These are phyloP conservation scores for Arxiozyma slooffiae DNA, from an alignment of 1,139 yeast species.

Conservation along the genomic window DNA sequence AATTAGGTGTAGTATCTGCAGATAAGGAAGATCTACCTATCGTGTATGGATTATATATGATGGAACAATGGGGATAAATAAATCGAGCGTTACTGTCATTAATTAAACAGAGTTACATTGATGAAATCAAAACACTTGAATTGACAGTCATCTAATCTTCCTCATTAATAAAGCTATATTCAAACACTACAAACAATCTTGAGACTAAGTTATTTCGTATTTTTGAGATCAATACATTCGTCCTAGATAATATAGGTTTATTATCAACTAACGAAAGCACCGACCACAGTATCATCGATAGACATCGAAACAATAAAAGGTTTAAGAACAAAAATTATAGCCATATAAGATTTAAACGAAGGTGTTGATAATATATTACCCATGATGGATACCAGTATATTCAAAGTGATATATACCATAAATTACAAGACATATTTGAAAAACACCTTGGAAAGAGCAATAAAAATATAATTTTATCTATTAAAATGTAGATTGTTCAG, in stretches of 20 bases:
- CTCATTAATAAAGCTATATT: not conserved
- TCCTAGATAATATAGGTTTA: constrained; percentile 74
- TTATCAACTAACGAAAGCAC: constrained; percentile 33
- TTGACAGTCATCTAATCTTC: not conserved
- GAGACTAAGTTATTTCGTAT: constrained; percentile 20
- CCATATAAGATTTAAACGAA: constrained; percentile 27
- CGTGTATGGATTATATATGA: constrained; percentile 63
- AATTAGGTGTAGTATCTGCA: constrained; percentile 37
- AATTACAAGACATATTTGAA: constrained; percentile 13
- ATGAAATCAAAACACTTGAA: not conserved
- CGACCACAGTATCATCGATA: constrained; percentile 6
- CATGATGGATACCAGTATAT: constrained; percentile 8
- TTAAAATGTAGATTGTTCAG: not conserved
- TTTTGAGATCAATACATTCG: constrained; percentile 29
- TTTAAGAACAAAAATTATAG: constrained; percentile 35
- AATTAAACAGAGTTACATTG: not conserved
- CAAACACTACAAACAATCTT: not conserved
- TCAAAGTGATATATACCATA: constrained; percentile 23
- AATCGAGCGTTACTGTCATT: constrained; percentile 1
- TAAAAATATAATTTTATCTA: not conserved
- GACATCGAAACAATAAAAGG: constrained; percentile 65
- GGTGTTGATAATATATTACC: constrained; percentile 12
- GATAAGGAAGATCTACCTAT: constrained; percentile 67
- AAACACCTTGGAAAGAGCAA: constrained; percentile 10
- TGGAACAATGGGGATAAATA: constrained; percentile 59